These are phyloP conservation scores for Leishmania aethiopica DNA, from an alignment of 208 protist genomes.

Conservation along the genomic window DNA sequence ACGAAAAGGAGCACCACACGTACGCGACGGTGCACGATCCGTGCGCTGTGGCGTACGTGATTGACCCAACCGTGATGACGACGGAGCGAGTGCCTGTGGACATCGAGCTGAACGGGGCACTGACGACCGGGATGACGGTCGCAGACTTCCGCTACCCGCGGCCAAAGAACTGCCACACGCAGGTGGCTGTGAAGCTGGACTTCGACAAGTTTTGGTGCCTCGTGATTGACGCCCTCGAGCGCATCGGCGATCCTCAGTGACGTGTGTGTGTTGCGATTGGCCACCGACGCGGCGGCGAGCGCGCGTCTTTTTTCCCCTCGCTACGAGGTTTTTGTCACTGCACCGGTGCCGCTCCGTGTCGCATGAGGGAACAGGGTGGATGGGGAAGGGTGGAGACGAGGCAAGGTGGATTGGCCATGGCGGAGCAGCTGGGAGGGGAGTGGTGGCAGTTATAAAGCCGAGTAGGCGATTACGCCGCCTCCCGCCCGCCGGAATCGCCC, in stretches of 20 bases:
- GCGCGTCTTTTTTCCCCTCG: not conserved
- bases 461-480: not conserved
- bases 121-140: conserved; percentile 69
- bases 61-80: conserved; percentile 64
- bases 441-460: not conserved
- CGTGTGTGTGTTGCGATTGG: not conserved
- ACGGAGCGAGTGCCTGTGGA: conserved; percentile 53
- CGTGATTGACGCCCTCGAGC: conserved; percentile 59
- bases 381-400: not conserved
- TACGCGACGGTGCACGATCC: conserved; percentile 70
- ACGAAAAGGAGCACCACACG: conserved; percentile 33
- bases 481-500: not conserved
- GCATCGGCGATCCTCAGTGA: conserved; percentile 48
- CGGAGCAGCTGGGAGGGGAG: not conserved
- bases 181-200: conserved; percentile 68
- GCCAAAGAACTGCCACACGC: conserved; percentile 53
- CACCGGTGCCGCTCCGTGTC: not conserved
- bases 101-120: conserved; percentile 51
- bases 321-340: not conserved
- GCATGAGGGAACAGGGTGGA: not conserved
- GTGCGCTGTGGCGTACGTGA: conserved; percentile 78
- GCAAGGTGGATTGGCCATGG: not conserved
- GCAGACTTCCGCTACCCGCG: conserved; percentile 44
- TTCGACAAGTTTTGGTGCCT: conserved; percentile 72
- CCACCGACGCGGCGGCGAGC: not conserved